Evolutionary conservation across 805 yeast genomes (phyloP).

Genomic region (Teunomyces panamensis): DNA sequence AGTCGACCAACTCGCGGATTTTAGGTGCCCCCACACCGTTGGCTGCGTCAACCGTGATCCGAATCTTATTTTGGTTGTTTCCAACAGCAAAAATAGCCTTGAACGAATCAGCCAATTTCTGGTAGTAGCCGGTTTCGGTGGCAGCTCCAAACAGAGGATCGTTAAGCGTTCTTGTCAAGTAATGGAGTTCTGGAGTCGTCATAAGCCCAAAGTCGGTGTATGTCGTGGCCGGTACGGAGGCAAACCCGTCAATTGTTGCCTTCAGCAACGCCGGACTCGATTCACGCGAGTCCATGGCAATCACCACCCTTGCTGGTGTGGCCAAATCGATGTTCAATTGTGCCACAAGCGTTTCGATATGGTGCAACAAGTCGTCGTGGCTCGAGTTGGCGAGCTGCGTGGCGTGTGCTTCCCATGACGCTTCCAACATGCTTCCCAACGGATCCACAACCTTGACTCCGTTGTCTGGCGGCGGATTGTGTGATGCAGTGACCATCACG

Average conservation of each 20-base stretch:
- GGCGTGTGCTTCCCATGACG: constrained; percentile 80
- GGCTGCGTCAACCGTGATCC: constrained; percentile 80
- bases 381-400: constrained; percentile 73
- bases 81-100: constrained; percentile 36
- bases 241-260: constrained; percentile 61
- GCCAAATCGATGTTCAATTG: constrained; percentile 46
- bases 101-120: constrained; percentile 57
- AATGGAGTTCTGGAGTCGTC: constrained; percentile 95
- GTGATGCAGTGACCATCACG: constrained; percentile 96
- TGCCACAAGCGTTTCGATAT: constrained; percentile 36
- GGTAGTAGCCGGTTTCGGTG: constrained; percentile 66
- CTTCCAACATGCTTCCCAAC: constrained; percentile 81
- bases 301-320: constrained; percentile 47
- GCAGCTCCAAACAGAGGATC: constrained; percentile 62
- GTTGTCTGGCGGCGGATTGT: constrained; percentile 70
- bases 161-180: constrained; percentile 70
- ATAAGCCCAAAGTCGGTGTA: constrained; percentile 61
- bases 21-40: constrained; percentile 96
- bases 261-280: constrained; percentile 67
- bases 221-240: constrained; percentile 41
- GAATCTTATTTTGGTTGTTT: constrained; percentile 22
- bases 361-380: constrained; percentile 40
- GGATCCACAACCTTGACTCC: constrained; percentile 83
- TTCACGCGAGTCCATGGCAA: constrained; percentile 87
- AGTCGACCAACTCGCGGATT: constrained; percentile 45